A percentile compares a stretch with the other conserved stretches of the same genome.
Evolutionary conservation across 192 early-diverging fungal species (phyloP).

Genomic region (Podila verticillata): DNA sequence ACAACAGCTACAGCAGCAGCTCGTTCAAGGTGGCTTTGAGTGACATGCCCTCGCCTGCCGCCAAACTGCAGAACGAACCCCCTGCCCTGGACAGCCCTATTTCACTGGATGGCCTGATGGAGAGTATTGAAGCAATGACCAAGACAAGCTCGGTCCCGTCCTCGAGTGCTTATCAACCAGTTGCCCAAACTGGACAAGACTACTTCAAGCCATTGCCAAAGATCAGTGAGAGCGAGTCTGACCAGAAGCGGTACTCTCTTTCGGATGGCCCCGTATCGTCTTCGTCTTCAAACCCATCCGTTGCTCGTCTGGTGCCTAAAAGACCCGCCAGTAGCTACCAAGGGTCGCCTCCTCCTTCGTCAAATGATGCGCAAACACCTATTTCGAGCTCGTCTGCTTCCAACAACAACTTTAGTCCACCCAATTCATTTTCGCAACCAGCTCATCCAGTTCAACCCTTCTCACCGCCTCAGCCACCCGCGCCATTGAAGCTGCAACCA

Average conservation of each 20-base stretch:
- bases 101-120: conserved; percentile 41
- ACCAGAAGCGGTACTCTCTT: conserved; percentile 36
- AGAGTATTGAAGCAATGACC: conserved; percentile 47
- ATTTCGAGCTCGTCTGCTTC: not conserved
- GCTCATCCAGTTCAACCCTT: not conserved
- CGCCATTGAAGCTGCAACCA: conserved; percentile 5
- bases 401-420: not conserved
- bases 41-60: conserved; percentile 15
- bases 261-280: conserved; percentile 28
- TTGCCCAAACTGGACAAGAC: conserved; percentile 6
- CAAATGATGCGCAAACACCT: not conserved
- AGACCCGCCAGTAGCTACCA: conserved; percentile 15
- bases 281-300: conserved; percentile 11
- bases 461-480: conserved; percentile 4
- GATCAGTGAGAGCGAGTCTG: conserved; percentile 12
- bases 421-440: not conserved
- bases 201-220: conserved; percentile 33
- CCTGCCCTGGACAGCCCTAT: conserved; percentile 22
- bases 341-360: not conserved
- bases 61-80: not conserved
- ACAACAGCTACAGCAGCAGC: not conserved
- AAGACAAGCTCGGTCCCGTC: conserved; percentile 6
- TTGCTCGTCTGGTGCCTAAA: conserved; percentile 22
- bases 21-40: conserved; percentile 24
- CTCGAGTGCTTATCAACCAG: not conserved